Conservation (phyloP, 768 basidiomycete genomes). For the Phlegmacium glaucopus region DNA sequence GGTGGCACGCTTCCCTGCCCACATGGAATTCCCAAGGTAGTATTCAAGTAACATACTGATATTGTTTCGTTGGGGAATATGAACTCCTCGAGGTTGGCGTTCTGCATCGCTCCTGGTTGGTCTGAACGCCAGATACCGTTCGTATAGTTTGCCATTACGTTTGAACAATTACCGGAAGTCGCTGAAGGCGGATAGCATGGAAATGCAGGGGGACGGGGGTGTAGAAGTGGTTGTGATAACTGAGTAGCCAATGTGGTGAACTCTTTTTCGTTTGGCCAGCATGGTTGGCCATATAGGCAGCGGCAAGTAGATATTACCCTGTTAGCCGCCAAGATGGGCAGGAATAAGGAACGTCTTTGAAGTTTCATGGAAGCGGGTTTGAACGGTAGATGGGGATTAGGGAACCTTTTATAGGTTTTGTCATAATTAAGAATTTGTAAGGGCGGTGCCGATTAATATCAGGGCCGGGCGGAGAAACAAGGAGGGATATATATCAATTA, state of each 20-base stretch:
- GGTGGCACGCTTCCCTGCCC: conserved; percentile 41
- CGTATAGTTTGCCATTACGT: conserved; percentile 20
- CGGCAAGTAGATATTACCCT: conserved; percentile 19
- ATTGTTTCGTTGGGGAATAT: conserved; percentile 43
- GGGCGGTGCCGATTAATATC: no score
- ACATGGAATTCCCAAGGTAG: conserved; percentile 34
- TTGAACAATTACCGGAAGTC: conserved; percentile 37
- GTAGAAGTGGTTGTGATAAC: conserved; percentile 22
- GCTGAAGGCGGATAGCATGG: conserved; percentile 36
- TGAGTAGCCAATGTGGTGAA: conserved; percentile 32
- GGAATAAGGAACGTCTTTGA: neutral
- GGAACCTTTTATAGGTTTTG: no score
- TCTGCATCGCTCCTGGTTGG: conserved; percentile 38
- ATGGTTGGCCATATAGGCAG: conserved; percentile 37
- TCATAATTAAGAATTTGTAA: no score
- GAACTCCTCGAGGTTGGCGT: conserved; percentile 25
- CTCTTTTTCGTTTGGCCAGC: conserved; percentile 38
- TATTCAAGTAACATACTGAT: conserved; percentile 18
- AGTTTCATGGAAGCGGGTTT: neutral
- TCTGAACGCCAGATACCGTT: conserved; percentile 39
- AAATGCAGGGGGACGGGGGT: conserved; percentile 36
- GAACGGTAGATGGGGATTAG: neutral
- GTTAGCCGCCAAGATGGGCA: neutral
- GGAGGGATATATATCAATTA: no score
- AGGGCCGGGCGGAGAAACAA: no score